phyloP scores from a whole-genome alignment of 176 grass and related monocot genomes.

The Paspalum notatum region DNA sequence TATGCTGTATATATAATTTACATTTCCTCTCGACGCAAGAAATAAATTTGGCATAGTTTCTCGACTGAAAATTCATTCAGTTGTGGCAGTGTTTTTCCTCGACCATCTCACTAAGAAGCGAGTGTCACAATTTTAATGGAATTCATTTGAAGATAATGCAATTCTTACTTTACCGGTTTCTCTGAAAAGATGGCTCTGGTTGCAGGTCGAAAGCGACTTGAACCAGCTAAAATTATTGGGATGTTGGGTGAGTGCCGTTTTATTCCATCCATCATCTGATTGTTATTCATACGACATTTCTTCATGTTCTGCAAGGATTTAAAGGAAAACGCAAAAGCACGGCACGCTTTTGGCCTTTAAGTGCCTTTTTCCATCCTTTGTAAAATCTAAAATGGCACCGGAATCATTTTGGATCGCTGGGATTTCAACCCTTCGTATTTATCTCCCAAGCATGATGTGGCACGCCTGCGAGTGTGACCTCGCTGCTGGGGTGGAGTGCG shows the following conservation, averaged over 20 bases:
- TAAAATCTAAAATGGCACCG: constrained; percentile 17
- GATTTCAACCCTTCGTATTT: not conserved
- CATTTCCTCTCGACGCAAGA: not conserved
- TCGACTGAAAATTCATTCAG: not conserved
- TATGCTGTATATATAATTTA: not conserved
- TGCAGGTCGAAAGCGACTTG: constrained; percentile 21
- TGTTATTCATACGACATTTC: constrained; percentile 21
- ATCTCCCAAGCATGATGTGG: not conserved
- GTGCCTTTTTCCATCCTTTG: not conserved
- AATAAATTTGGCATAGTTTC: not conserved
- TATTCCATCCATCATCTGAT: constrained; percentile 30
- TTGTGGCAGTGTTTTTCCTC: no score
- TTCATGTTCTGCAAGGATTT: not conserved
- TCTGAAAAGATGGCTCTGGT: not conserved
- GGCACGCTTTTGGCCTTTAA: constrained; percentile 23
- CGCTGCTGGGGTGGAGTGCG: not conserved
- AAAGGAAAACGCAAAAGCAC: constrained; percentile 5
- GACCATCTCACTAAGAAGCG: no score
- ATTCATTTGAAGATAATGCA: not conserved
- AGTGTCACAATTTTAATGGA: not conserved
- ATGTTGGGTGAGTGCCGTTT: constrained; percentile 28
- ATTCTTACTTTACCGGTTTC: not conserved
- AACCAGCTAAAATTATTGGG: constrained; percentile 2
- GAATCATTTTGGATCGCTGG: not conserved
- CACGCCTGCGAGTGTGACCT: not conserved